phyloP scores from a whole-genome alignment of 202 grass and related monocot genomes.

The Bolboschoenoplectus hybrid region DNA sequence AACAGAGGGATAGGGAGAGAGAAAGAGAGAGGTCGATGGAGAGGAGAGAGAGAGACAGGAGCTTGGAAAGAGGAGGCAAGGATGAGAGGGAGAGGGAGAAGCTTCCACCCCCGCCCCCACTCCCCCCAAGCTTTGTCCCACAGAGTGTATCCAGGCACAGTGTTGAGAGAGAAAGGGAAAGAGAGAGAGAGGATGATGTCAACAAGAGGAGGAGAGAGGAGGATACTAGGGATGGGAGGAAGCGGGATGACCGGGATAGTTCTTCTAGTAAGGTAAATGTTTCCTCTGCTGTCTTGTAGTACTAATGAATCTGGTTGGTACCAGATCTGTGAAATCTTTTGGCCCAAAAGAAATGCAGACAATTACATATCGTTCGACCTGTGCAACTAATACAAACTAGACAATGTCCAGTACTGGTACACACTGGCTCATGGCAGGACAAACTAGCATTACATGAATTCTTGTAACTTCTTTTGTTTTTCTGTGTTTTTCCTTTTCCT shows the following conservation, averaged over 20 bases:
- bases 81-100: slow-evolving; percentile 75
- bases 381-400: background rate
- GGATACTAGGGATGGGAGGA: slow-evolving; percentile 72
- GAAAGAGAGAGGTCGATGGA: slow-evolving; percentile 70
- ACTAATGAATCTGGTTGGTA: background rate
- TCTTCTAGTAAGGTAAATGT: slow-evolving; percentile 72
- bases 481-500: background rate
- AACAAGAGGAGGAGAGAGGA: slow-evolving; percentile 85
- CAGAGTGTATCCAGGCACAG: slow-evolving; percentile 76
- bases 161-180: slow-evolving; percentile 87
- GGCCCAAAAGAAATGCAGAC: slow-evolving; percentile 21
- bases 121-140: slow-evolving; percentile 94
- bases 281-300: background rate
- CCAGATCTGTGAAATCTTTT: background rate
- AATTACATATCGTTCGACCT: slow-evolving; percentile 4
- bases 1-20: slow-evolving; percentile 54
- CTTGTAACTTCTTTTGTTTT: background rate
- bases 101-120: slow-evolving; percentile 88
- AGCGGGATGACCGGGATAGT: slow-evolving; percentile 80
- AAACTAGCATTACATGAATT: background rate
- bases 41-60: slow-evolving; percentile 69
- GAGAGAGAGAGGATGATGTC: slow-evolving; percentile 79
- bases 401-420: background rate
- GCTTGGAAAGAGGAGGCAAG: slow-evolving; percentile 72
- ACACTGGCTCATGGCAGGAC: background rate